A percentile compares a stretch with the other conserved stretches of the same genome.
These are phyloP conservation scores for Beauveria sp. DNA, from an alignment of 2,329 filamentous ascomycete species.

Conservation along the genomic window DNA sequence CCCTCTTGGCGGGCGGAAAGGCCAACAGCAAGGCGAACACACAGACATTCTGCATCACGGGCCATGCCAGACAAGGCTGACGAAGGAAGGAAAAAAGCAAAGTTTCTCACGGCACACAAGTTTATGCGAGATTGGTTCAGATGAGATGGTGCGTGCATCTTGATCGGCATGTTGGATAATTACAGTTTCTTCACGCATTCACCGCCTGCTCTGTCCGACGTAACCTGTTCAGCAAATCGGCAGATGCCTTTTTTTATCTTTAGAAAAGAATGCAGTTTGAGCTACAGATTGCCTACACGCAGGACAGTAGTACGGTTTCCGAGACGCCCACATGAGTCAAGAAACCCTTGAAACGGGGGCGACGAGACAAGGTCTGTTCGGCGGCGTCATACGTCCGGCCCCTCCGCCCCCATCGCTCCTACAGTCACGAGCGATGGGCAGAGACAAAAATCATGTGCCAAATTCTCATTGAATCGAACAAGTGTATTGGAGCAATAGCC, in stretches of 20 bases:
- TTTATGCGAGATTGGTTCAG: too few relatives aligned
- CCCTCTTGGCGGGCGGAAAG: too few relatives aligned
- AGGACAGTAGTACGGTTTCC: not conserved
- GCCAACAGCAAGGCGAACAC: too few relatives aligned
- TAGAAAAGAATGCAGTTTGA: not conserved
- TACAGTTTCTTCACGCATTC: too few relatives aligned
- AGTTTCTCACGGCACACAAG: too few relatives aligned
- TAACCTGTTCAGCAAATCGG: not conserved
- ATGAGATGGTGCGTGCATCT: too few relatives aligned
- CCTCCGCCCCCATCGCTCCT: not conserved
- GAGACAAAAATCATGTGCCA: not conserved
- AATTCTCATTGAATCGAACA: not conserved
- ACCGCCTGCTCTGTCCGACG: too few relatives aligned
- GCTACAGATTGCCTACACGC: too few relatives aligned
- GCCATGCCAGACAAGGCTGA: too few relatives aligned
- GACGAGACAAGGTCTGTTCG: not conserved
- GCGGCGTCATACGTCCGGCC: not conserved
- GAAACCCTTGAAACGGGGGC: not conserved
- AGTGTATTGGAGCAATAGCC: conserved; percentile 5
- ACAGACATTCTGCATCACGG: too few relatives aligned
- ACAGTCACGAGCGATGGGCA: not conserved
- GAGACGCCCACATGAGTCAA: conserved; percentile 1
- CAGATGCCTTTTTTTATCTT: not conserved
- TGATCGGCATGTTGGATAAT: too few relatives aligned
- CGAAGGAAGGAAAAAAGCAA: too few relatives aligned